Evolutionary conservation across 1,139 yeast genomes (phyloP).

Genomic region (Candida buenavistaensis): DNA sequence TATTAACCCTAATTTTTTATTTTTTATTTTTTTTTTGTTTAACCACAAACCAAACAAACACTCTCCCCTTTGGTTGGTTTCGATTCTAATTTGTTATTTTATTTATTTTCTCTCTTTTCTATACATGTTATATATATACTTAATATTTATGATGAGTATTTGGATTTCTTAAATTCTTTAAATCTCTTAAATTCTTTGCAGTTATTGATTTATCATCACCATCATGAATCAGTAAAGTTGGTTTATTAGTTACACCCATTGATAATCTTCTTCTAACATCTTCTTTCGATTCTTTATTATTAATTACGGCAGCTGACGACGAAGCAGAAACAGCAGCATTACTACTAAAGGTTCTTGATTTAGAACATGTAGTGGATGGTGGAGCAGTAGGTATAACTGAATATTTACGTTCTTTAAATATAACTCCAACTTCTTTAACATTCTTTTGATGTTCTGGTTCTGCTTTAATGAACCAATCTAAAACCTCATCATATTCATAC

Average conservation of each 20-base stretch:
- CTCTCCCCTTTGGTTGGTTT: too few relatives aligned
- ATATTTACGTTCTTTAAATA: slow-evolving; percentile 64
- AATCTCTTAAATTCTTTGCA: slow-evolving; percentile 17
- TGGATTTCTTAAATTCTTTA: slow-evolving; percentile 20
- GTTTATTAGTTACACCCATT: slow-evolving; percentile 14
- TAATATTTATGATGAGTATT: background rate
- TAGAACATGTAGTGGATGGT: slow-evolving; percentile 24
- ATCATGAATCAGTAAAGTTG: slow-evolving; percentile 9
- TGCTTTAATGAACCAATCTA: slow-evolving; percentile 77
- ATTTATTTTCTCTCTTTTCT: too few relatives aligned
- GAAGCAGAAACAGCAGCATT: too few relatives aligned
- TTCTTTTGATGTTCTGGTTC: slow-evolving; percentile 65
- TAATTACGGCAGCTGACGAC: too few relatives aligned
- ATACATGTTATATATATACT: too few relatives aligned
- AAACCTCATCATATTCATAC: slow-evolving; percentile 78
- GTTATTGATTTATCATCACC: slow-evolving; percentile 14
- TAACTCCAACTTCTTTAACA: slow-evolving; percentile 64
- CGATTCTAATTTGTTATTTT: too few relatives aligned
- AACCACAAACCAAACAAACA: too few relatives aligned
- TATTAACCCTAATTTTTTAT: too few relatives aligned
- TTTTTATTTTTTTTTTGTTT: too few relatives aligned
- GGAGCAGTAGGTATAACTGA: slow-evolving; percentile 76
- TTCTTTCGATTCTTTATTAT: slow-evolving; percentile 5
- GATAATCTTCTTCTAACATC: slow-evolving; percentile 20
- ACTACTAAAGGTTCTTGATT: slow-evolving; percentile 4